phyloP scores from a whole-genome alignment of 2,329 filamentous ascomycete genomes.

The Penicillium sp. region DNA sequence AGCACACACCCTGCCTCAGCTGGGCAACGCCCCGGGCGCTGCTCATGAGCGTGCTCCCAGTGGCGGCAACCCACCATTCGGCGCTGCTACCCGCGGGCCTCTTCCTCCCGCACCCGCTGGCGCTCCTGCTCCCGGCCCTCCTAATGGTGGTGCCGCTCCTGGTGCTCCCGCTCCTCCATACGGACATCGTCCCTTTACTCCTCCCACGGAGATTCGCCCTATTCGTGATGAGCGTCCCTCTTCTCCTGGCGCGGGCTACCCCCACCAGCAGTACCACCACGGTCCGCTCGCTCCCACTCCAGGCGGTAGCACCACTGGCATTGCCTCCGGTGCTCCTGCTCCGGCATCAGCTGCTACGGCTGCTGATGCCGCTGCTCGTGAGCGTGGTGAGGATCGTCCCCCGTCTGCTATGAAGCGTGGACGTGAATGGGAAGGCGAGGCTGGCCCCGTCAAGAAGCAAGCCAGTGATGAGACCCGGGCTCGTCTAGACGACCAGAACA shows the following conservation, averaged over 20 bases:
- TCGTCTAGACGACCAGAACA: slow-evolving; percentile 80
- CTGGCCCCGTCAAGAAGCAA: slow-evolving; percentile 72
- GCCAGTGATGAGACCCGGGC: slow-evolving; percentile 86
- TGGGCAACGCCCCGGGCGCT: slow-evolving; percentile 51
- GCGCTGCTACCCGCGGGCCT: slow-evolving; percentile 45
- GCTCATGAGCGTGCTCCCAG: slow-evolving; percentile 45
- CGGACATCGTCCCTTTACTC: slow-evolving; percentile 69
- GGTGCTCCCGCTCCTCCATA: slow-evolving; percentile 72
- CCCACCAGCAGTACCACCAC: slow-evolving; percentile 77
- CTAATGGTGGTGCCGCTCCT: slow-evolving; percentile 55
- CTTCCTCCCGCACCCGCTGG: slow-evolving; percentile 59
- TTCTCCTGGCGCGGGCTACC: slow-evolving; percentile 88
- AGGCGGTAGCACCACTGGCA: slow-evolving; percentile 52
- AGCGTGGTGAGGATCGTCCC: slow-evolving; percentile 70
- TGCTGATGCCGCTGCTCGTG: slow-evolving; percentile 68
- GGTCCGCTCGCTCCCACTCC: slow-evolving; percentile 64
- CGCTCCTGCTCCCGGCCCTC: slow-evolving; percentile 45
- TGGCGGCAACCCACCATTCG: slow-evolving; percentile 29
- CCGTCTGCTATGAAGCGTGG: slow-evolving; percentile 79
- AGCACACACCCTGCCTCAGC: slow-evolving; percentile 57
- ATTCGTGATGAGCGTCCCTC: slow-evolving; percentile 82
- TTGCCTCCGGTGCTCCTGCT: slow-evolving; percentile 69
- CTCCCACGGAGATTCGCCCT: slow-evolving; percentile 80
- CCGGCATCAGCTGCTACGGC: slow-evolving; percentile 68
- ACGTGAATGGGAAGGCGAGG: slow-evolving; percentile 90